Evolutionary conservation across 805 yeast species (phyloP).

Genomic region (Blastobotrys mokoenaii): DNA sequence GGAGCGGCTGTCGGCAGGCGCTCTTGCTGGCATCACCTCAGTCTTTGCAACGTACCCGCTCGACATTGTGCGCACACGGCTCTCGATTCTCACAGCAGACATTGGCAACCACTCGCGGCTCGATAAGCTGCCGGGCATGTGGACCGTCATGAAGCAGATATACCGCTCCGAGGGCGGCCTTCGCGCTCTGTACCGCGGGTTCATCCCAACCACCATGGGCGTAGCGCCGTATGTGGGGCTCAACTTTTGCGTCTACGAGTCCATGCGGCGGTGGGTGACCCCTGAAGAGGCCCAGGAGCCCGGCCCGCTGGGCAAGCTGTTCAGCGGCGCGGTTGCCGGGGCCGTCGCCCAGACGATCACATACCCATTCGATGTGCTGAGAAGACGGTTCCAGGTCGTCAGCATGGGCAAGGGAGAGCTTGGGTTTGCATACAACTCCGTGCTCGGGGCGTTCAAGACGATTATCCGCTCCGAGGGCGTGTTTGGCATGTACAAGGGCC

Average conservation of each 20-base stretch:
- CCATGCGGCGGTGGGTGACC: slow-evolving; percentile 49
- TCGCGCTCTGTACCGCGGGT: slow-evolving; percentile 69
- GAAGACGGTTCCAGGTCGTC: slow-evolving; percentile 87
- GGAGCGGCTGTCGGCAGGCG: slow-evolving; percentile 69
- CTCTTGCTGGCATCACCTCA: slow-evolving; percentile 69
- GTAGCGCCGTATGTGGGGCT: slow-evolving; percentile 95
- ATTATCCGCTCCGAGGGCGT: slow-evolving; percentile 73
- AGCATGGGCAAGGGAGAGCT: slow-evolving; percentile 56
- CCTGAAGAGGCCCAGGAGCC: slow-evolving; percentile 28
- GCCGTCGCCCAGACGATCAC: slow-evolving; percentile 85
- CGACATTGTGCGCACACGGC: slow-evolving; percentile 82
- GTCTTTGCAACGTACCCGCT: slow-evolving; percentile 85
- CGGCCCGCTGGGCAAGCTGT: slow-evolving; percentile 47
- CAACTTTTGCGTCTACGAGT: slow-evolving; percentile 85
- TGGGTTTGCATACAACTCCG: slow-evolving; percentile 77
- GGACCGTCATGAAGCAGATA: slow-evolving; percentile 46
- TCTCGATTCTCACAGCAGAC: slow-evolving; percentile 82
- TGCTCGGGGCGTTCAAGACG: slow-evolving; percentile 60
- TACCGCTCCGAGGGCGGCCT: slow-evolving; percentile 77
- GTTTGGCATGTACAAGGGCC: slow-evolving; percentile 61
- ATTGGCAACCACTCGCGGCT: slow-evolving; percentile 15
- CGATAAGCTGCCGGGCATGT: slow-evolving; percentile 62
- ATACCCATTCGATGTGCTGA: slow-evolving; percentile 82
- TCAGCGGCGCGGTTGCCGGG: slow-evolving; percentile 80
- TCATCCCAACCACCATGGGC: slow-evolving; percentile 84